Conservation (phyloP, 495 filamentous ascomycete genomes). For the Thermochaetoides thermophila region DNA sequence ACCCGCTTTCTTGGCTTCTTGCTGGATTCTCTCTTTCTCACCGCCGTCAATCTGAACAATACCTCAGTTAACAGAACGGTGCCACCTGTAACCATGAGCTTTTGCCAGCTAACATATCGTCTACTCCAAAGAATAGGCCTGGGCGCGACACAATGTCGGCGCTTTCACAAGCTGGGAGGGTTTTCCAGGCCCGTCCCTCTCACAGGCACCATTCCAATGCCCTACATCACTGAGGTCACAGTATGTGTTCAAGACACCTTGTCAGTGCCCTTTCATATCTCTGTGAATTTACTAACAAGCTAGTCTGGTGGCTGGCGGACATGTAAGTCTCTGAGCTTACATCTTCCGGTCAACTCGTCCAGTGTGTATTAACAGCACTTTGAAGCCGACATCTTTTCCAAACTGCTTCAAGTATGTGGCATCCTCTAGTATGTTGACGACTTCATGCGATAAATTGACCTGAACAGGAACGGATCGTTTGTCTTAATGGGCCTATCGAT, state of each 20-base stretch:
- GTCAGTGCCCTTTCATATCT: background rate
- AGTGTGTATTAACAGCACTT: constrained; percentile 10
- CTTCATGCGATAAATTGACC: constrained; percentile 5
- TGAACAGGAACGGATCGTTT: constrained; percentile 77
- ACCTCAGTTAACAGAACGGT: too few relatives aligned
- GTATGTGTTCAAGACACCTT: constrained; percentile 39
- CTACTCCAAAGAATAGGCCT: constrained; percentile 15
- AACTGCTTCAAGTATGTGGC: constrained; percentile 50
- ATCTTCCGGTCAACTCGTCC: constrained; percentile 3
- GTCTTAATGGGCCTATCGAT: constrained; percentile 83
- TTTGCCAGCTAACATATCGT: constrained; percentile 19
- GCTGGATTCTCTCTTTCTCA: too few relatives aligned
- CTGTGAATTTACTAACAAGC: constrained; percentile 24
- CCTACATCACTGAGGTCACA: constrained; percentile 65
- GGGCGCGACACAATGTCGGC: constrained; percentile 17
- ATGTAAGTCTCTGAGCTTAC: constrained; percentile 50
- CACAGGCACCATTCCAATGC: constrained; percentile 47
- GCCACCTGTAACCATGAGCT: constrained; percentile 25
- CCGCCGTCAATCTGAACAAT: too few relatives aligned
- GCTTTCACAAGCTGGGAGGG: constrained; percentile 24
- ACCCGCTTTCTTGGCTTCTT: too few relatives aligned
- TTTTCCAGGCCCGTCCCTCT: constrained; percentile 21
- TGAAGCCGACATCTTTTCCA: constrained; percentile 71
- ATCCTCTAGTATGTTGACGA: background rate
- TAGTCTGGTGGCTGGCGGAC: constrained; percentile 85